phyloP scores from a whole-genome alignment of 2,329 filamentous ascomycete genomes.

The Didymella pinodella region DNA sequence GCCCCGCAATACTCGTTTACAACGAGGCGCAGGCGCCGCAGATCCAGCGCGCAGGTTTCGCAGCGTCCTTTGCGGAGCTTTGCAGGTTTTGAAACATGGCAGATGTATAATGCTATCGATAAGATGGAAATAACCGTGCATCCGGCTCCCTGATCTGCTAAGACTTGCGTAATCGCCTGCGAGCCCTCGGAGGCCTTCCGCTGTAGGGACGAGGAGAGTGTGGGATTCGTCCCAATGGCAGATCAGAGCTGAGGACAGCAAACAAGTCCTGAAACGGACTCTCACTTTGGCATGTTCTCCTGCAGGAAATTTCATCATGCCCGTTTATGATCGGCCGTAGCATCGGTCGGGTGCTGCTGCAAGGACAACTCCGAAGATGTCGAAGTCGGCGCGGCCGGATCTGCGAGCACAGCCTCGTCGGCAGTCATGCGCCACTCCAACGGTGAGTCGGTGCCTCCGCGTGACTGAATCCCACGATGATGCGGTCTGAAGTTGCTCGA shows the following conservation, averaged over 20 bases:
- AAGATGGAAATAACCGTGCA: constrained; percentile 14
- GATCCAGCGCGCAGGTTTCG: constrained; percentile 14
- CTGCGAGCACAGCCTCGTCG: constrained; percentile 37
- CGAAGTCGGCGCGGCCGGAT: constrained; percentile 40
- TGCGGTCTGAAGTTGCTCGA: constrained; percentile 24
- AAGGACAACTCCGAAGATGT: constrained; percentile 17
- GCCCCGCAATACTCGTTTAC: constrained; percentile 29
- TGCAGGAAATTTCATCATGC: constrained; percentile 17
- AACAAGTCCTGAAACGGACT: constrained; percentile 38
- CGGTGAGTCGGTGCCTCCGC: constrained; percentile 13
- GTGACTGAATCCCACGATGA: constrained; percentile 20
- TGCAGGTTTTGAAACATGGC: constrained; percentile 47
- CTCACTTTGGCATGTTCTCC: constrained; percentile 24
- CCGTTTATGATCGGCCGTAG: constrained; percentile 29
- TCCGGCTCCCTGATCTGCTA: constrained; percentile 14
- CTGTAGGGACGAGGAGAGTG: neutral
- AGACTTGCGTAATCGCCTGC: constrained; percentile 17
- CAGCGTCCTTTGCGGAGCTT: constrained; percentile 25
- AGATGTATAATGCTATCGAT: constrained; percentile 43
- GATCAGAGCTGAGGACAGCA: constrained; percentile 26
- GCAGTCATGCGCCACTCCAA: constrained; percentile 27
- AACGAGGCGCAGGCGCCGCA: constrained; percentile 42
- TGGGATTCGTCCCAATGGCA: constrained; percentile 37
- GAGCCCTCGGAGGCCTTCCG: constrained; percentile 7
- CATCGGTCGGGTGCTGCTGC: constrained; percentile 27